Conservation (phyloP, 306 rosid genomes). For the Lathyrus oleraceus region DNA sequence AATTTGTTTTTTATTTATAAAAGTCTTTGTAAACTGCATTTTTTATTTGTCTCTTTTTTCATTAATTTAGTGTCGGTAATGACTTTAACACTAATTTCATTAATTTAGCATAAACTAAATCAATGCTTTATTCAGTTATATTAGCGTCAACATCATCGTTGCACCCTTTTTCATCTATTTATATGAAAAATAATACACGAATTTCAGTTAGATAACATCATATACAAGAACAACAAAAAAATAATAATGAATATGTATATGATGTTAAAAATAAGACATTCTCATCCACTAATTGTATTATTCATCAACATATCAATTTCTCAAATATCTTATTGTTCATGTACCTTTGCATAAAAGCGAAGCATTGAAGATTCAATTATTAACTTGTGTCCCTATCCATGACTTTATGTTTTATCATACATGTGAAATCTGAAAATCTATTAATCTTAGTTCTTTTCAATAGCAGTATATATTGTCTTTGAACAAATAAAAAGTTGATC, state of each 20-base stretch:
- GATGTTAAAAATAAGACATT: conserved; percentile 27
- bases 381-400: conserved; percentile 18
- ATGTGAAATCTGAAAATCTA: conserved; percentile 7
- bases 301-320: conserved; percentile 17
- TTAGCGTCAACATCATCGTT: too few relatives aligned
- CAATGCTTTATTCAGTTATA: too few relatives aligned
- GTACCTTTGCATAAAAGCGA: conserved; percentile 34
- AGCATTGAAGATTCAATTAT: conserved; percentile 33
- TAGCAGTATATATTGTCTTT: conserved; percentile 6
- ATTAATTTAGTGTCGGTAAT: too few relatives aligned
- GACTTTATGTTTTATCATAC: conserved; percentile 21
- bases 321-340: conserved; percentile 24
- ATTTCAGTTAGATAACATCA: too few relatives aligned
- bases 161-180: too few relatives aligned
- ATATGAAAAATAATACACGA: conserved; percentile 7
- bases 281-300: neutral
- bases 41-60: too few relatives aligned
- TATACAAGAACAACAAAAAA: neutral
- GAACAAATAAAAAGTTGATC: conserved; percentile 16
- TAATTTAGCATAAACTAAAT: too few relatives aligned
- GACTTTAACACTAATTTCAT: too few relatives aligned
- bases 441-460: conserved; percentile 19
- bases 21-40: too few relatives aligned
- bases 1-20: too few relatives aligned
- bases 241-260: conserved; percentile 14